A percentile compares a stretch with the other conserved stretches of the same genome.
Evolutionary conservation across 2,329 filamentous ascomycete species (phyloP).

Genomic region (Calonectria pseudoturangicola): DNA sequence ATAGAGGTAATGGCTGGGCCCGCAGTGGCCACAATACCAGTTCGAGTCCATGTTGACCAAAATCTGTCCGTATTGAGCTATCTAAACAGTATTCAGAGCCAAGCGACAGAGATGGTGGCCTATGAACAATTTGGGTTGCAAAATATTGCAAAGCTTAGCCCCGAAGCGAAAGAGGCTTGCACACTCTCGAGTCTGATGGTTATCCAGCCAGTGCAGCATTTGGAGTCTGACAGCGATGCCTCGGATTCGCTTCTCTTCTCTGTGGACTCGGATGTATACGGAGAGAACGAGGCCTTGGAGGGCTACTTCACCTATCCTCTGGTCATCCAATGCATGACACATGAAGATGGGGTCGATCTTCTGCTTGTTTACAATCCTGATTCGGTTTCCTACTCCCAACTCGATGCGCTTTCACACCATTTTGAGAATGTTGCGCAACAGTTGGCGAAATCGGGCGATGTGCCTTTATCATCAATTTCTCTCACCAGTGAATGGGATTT

Average conservation of each 20-base stretch:
- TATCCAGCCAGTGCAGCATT: slow-evolving; percentile 33
- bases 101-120: slow-evolving; percentile 39
- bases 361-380: slow-evolving; percentile 23
- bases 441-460: neutral
- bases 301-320: slow-evolving; percentile 52
- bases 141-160: slow-evolving; percentile 45
- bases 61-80: slow-evolving; percentile 59
- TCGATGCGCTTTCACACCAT: neutral
- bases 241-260: neutral
- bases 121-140: slow-evolving; percentile 44
- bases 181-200: slow-evolving; percentile 35
- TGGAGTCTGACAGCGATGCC: neutral
- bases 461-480: neutral
- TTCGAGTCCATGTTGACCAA: slow-evolving; percentile 53
- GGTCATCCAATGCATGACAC: slow-evolving; percentile 36
- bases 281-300: slow-evolving; percentile 23
- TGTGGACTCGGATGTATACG: slow-evolving; percentile 21
- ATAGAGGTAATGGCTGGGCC: slow-evolving; percentile 50
- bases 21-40: slow-evolving; percentile 58
- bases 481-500: slow-evolving; percentile 2
- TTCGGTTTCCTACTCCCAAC: slow-evolving; percentile 38
- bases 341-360: slow-evolving; percentile 41
- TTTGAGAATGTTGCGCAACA: slow-evolving; percentile 20
- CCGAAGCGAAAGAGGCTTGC: slow-evolving; percentile 23
- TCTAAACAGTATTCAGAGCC: slow-evolving; percentile 58